Evolutionary conservation across 805 yeast genomes (phyloP), one percentile per base, ranked within the genome.

Genomic region (Hanseniaspora thailandica): DNA sequence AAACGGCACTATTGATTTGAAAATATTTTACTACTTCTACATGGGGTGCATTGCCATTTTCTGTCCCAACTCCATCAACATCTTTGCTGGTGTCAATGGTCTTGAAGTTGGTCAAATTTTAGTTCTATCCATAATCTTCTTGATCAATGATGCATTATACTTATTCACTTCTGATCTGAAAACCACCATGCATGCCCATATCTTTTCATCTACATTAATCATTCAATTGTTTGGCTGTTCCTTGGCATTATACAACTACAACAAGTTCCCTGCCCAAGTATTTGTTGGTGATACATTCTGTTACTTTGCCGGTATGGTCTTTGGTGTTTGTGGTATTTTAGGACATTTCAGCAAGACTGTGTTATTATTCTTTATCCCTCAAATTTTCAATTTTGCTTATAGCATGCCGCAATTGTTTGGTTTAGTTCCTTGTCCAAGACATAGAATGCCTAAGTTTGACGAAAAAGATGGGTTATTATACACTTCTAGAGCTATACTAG

Each of bases 281-380:
- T 93, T 93, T 69, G 99, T 93, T 7, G 99, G 99, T 30, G 99
- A 93, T 65, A 90, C 98, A 0, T 93, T 84, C 71, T 93, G 99
- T 69, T 93, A 93, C 68, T 89, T 93, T 67, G 87, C 96, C 25
- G 99, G 99, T 3, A 93, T 93, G 98, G 95, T 93, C 0, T 88
- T 93, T 67, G 98, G 97, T 0, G 93, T 89, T 26, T 96, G 86
- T 30, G 97, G 97, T 1, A 93, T 93, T 34, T 74, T 86, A 55
- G 97, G 97, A 1, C 99, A 93, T 71, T 93, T 89, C 66, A 86
- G 96, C 41, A 93, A 93, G 68, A 93, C 99, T 0, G 71, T 90
- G 59, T 71, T 93, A 67, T 67, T 89, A 33, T 82, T 93, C 62
- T 84, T 93, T 64, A 70, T 86, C 40, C 97, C 97, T 2, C 98